Evolutionary conservation across 257 asterid genomes (phyloP), one percentile per base, ranked within the genome.

Genomic region (Ligustrum vulgare): DNA sequence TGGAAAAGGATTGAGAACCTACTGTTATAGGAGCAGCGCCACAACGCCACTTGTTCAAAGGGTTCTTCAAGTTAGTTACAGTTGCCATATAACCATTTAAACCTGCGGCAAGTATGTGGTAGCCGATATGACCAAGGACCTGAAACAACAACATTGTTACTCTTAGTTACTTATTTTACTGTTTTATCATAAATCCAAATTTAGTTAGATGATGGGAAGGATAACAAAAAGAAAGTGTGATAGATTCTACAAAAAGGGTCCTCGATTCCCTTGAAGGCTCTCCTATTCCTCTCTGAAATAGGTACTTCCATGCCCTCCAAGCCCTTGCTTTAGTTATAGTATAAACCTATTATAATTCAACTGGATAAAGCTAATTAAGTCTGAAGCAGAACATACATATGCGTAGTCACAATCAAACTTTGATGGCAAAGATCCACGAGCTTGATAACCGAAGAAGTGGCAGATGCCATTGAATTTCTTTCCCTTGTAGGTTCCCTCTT

Each of bases 1-100:
- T 56, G 20, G 20, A 39, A 10, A 41, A 69, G 65, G 70, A 35
- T 70, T 63, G 70, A 67, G 64, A 82, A 74, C 87, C 25, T 82
- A 94, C 99, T 0, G 98, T 84, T 70, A 92, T 89, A 47, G 99
- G 99, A 85, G 98, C 97, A 87, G 99, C 99, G 60, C 90, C 99
- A 75, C 99, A 95, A 0, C 85, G 85, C 99, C 99, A 95, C 86
- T 90, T 89, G 89, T 90, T 86, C 77, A 89, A 93, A 2, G 99
- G 97, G 81, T 86, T 93, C 86, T 93, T 95, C 82, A 95, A 85
- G 86, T 92, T 95, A 78, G 90, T 93, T 58, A 84, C 84, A 45
- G 97, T 91, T 49, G 99, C 99, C 91, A 95, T 71, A 79, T 95
- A 95, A 51, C 99, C 99, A 81, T 92, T 95, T 86, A 95, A 82